Conservation (phyloP, 257 asterid genomes). For the Jacaranda copaia region DNA sequence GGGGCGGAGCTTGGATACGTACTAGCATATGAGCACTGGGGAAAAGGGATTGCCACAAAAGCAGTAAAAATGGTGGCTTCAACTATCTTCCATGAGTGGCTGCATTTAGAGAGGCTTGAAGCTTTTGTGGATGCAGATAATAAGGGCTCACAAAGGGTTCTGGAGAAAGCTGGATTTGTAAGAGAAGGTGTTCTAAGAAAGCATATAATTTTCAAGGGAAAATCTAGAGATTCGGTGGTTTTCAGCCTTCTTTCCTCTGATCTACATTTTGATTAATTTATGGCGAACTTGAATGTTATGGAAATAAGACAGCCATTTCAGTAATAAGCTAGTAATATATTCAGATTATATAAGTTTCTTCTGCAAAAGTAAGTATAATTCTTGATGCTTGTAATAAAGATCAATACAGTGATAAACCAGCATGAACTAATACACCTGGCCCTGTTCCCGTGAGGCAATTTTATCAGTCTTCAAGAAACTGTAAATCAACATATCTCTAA, state of each 20-base stretch:
- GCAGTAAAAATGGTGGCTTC: conserved; percentile 51
- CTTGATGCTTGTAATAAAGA: neutral
- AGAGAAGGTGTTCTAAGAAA: conserved; percentile 57
- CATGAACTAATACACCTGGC: neutral
- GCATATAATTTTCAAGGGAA: conserved; percentile 38
- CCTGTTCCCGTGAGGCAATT: neutral
- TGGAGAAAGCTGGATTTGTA: conserved; percentile 56
- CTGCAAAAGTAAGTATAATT: neutral
- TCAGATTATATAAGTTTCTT: neutral
- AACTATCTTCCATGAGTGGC: conserved; percentile 50
- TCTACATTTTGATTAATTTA: neutral
- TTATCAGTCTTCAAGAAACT: conserved; percentile 60
- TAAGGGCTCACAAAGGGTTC: conserved; percentile 57
- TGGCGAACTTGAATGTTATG: neutral
- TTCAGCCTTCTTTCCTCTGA: conserved; percentile 47
- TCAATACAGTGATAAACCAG: neutral
- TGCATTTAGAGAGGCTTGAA: conserved; percentile 51
- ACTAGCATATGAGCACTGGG: conserved; percentile 58
- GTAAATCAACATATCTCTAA: conserved; percentile 64
- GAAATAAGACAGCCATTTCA: neutral
- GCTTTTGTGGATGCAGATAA: conserved; percentile 55
- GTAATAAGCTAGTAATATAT: neutral
- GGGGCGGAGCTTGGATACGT: conserved; percentile 61
- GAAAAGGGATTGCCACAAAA: conserved; percentile 52
- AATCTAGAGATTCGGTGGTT: conserved; percentile 37